These are phyloP conservation scores for Erodium chrysanthum DNA, from an alignment of 441 rosid species.

Conservation along the genomic window DNA sequence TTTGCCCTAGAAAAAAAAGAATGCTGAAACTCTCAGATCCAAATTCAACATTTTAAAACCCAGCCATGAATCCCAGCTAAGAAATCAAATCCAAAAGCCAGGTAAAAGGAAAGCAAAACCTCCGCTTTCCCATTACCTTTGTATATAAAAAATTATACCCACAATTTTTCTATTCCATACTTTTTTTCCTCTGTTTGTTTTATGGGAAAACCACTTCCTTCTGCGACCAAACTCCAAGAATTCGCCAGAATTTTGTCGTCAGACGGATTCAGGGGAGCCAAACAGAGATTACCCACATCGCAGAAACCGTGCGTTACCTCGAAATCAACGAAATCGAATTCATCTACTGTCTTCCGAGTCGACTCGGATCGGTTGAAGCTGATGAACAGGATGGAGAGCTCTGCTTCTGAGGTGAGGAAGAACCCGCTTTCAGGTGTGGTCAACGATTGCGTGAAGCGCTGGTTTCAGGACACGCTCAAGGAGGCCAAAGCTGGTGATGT, in stretches of 20 bases:
- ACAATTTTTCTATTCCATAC: neutral
- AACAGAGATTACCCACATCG: constrained; percentile 24
- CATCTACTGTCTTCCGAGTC: constrained; percentile 24
- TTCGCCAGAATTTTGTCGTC: constrained; percentile 23
- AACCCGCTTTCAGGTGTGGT: constrained; percentile 57
- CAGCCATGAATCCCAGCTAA: neutral
- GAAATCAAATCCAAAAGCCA: neutral
- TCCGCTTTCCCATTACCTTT: neutral
- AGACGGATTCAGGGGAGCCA: constrained; percentile 18
- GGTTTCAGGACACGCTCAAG: constrained; percentile 69
- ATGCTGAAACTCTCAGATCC: neutral
- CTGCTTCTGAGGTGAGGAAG: constrained; percentile 25
- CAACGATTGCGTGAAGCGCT: constrained; percentile 55
- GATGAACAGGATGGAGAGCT: constrained; percentile 24
- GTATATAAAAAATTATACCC: neutral
- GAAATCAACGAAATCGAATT: constrained; percentile 22
- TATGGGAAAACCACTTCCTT: constrained; percentile 50
- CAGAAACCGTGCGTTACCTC: constrained; percentile 25
- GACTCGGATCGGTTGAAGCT: constrained; percentile 12
- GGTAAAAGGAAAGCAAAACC: neutral
- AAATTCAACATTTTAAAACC: neutral
- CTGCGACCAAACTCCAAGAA: constrained; percentile 30
- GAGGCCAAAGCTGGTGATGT: constrained; percentile 69
- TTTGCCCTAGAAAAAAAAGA: neutral
- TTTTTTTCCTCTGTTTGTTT: constrained; percentile 10